These are phyloP conservation scores for Dothideomycetes sp. DNA, from an alignment of 2,329 filamentous ascomycete genomes.

Conservation along the genomic window DNA sequence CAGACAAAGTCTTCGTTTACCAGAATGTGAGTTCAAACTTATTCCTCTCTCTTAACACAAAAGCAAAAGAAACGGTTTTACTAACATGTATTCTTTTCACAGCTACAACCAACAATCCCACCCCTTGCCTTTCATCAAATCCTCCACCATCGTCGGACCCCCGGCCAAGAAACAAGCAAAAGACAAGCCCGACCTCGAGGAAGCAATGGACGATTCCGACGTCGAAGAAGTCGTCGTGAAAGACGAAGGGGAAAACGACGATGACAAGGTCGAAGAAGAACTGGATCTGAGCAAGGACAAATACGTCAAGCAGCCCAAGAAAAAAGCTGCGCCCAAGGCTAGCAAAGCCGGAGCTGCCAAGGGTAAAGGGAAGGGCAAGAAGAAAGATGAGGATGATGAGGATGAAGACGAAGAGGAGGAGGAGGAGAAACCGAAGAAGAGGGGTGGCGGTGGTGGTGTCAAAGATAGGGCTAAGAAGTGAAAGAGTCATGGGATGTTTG, in stretches of 20 bases:
- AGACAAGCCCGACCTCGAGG: slow-evolving; percentile 87
- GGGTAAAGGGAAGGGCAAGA: slow-evolving; percentile 36
- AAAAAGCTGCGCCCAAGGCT: slow-evolving; percentile 43
- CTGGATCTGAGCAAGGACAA: slow-evolving; percentile 89
- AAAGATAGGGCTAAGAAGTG: slow-evolving; percentile 44
- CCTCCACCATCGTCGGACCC: slow-evolving; percentile 62
- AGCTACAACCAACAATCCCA: slow-evolving; percentile 83
- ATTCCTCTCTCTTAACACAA: not conserved
- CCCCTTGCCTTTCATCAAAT: slow-evolving; percentile 93
- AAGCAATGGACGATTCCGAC: slow-evolving; percentile 86
- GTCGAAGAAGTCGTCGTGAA: slow-evolving; percentile 44
- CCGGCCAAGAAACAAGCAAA: slow-evolving; percentile 60
- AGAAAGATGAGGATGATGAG: slow-evolving; percentile 27
- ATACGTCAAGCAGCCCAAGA: slow-evolving; percentile 87
- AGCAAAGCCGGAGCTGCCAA: slow-evolving; percentile 42
- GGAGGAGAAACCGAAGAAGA: slow-evolving; percentile 46
- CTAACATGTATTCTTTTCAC: slow-evolving; percentile 18
- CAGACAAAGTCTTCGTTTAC: slow-evolving; percentile 88
- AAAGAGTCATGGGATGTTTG: not conserved
- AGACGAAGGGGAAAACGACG: slow-evolving; percentile 35
- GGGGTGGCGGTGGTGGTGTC: slow-evolving; percentile 22
- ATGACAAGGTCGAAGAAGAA: slow-evolving; percentile 64
- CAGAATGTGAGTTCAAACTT: slow-evolving; percentile 54
- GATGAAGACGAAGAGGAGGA: slow-evolving; percentile 29
- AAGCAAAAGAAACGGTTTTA: not conserved